These are phyloP conservation scores for Penicillium riverlandense DNA, from an alignment of 495 filamentous ascomycete genomes.

Conservation along the genomic window DNA sequence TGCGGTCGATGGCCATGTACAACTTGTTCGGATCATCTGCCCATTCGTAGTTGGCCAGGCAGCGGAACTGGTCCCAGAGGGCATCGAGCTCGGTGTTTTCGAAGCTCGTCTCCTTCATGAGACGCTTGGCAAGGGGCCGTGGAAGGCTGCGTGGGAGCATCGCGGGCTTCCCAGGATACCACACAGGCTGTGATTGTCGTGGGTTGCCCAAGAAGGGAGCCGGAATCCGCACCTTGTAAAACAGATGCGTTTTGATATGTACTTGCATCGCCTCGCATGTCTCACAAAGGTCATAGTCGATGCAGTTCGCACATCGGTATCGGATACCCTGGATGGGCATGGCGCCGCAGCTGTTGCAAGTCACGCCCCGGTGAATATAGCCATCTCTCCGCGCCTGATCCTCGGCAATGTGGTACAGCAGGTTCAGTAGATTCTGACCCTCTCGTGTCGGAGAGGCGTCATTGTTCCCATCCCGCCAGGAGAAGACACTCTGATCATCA, in stretches of 20 bases:
- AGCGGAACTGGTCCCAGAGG: slow-evolving; percentile 93
- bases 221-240: slow-evolving; percentile 84
- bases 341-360: slow-evolving; percentile 78
- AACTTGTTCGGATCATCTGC: slow-evolving; percentile 71
- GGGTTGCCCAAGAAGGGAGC: slow-evolving; percentile 60
- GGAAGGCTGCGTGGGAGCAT: slow-evolving; percentile 57
- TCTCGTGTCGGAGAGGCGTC: slow-evolving; percentile 51
- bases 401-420: slow-evolving; percentile 74
- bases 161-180: slow-evolving; percentile 85
- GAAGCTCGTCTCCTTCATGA: slow-evolving; percentile 66
- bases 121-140: slow-evolving; percentile 51
- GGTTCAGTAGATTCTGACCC: slow-evolving; percentile 63
- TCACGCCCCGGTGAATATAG: slow-evolving; percentile 90
- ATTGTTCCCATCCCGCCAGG: slow-evolving; percentile 46
- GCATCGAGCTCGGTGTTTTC: slow-evolving; percentile 82
- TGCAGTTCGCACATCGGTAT: slow-evolving; percentile 87
- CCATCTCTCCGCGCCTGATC: slow-evolving; percentile 76
- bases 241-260: slow-evolving; percentile 88
- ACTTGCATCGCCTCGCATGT: slow-evolving; percentile 77
- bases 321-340: slow-evolving; percentile 86
- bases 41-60: slow-evolving; percentile 81
- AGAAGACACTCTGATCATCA: slow-evolving; percentile 55
- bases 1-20: slow-evolving; percentile 76
- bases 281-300: slow-evolving; percentile 87
- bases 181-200: slow-evolving; percentile 65